phyloP scores from a whole-genome alignment of 495 filamentous ascomycete genomes.

The Aeminium ludgeri region DNA sequence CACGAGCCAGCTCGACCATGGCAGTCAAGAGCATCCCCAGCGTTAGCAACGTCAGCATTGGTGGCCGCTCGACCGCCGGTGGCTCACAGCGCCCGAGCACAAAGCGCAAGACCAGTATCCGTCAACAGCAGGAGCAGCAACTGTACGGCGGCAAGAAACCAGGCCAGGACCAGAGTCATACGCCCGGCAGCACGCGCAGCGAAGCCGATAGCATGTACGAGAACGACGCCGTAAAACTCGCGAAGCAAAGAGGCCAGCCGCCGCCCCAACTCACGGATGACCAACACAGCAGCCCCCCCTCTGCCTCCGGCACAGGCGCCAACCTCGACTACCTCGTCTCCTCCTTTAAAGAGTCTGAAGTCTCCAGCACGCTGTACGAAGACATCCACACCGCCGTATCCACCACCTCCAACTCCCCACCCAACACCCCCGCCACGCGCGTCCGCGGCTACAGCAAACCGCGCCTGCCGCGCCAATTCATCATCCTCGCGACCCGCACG shows the following conservation, averaged over 20 bases:
- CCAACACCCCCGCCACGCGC: slow-evolving; percentile 21
- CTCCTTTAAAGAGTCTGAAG: slow-evolving; percentile 59
- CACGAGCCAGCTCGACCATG: slow-evolving; percentile 70
- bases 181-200: slow-evolving; percentile 20
- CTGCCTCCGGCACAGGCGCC: slow-evolving; percentile 43
- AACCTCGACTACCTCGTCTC: slow-evolving; percentile 70
- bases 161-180: slow-evolving; percentile 19
- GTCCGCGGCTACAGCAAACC: slow-evolving; percentile 72
- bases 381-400: slow-evolving; percentile 56
- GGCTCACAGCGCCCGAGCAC: slow-evolving; percentile 40
- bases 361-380: slow-evolving; percentile 59
- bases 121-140: slow-evolving; percentile 68
- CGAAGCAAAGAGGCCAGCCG: slow-evolving; percentile 42
- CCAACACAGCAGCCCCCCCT: slow-evolving; percentile 59
- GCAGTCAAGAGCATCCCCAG: slow-evolving; percentile 88
- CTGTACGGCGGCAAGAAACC: slow-evolving; percentile 68
- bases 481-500: slow-evolving; percentile 75
- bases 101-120: slow-evolving; percentile 58
- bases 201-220: slow-evolving; percentile 39
- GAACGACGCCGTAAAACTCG: slow-evolving; percentile 43
- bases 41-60: slow-evolving; percentile 48
- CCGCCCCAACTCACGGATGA: slow-evolving; percentile 51
- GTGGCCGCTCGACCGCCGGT: slow-evolving; percentile 38
- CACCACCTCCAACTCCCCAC: slow-evolving; percentile 31
- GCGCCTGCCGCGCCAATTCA: slow-evolving; percentile 62